Base-by-base conservation (phyloP, 2,329 filamentous ascomycete species). In the Apiospora aurea region DNA sequence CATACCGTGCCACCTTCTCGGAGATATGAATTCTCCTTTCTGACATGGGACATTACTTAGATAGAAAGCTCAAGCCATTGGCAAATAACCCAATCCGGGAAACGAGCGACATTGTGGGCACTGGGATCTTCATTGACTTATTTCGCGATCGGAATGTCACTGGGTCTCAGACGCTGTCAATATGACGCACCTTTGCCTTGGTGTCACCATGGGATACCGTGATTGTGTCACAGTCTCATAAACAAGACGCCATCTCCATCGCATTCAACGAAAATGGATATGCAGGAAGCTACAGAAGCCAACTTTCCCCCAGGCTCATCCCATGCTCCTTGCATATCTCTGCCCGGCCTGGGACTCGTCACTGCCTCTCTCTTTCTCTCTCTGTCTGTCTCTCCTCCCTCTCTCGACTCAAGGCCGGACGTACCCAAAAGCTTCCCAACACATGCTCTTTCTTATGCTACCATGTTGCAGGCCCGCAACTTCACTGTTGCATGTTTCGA, bases 121-220 rank as follows among this genome's bases (percentile, higher is more conserved):
- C 53, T 71, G 70, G 66, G 72, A 71, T 73, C 72, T 70, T 69
- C 72, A 69, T 71, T 38, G 61, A 44, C 69, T 64, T 66, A 68
- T 71, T 49, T 71, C 67, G 70, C 64, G 21, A 41, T 47, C 72
- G 72, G 70, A 71, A 73, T 73, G 72, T 67, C 70, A n/a, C 67
- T 67, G 51, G 57, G 57, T 46, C 51, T 47, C 41, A 43, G 26
- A 43, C 53, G 66, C 46, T 34, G 46, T 68, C n/a, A 46, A 34
- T 57, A 71, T 73, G 72, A 73, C 67, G 70, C 70, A 70, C 61
- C 49, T 41, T 64, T 21, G 41, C 14, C 21, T 43, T 66, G 38
- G 72, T 73, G 70, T 73, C 67, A 71, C 70, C 68, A 68, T 61
- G 72, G 57, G 68, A 64, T 61, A 71, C 46, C 47, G 69, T 34